phyloP scores from a whole-genome alignment of 2,329 filamentous ascomycete species.

The Berkeleyomyces rouxiae region DNA sequence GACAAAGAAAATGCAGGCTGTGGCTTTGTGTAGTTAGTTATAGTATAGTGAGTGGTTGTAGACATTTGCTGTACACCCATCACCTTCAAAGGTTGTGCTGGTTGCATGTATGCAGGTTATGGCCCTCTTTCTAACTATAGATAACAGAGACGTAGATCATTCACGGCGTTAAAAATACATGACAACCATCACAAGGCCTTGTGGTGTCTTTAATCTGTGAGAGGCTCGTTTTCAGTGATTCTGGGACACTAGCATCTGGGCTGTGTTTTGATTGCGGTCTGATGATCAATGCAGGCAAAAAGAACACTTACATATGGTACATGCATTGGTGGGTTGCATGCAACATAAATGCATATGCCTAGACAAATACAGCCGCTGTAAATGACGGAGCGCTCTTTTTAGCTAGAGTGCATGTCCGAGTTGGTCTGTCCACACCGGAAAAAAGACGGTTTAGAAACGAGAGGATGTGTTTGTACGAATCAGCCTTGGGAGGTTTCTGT shows the following conservation, averaged over 20 bases:
- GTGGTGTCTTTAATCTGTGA: background rate
- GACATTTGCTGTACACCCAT: too few species aligned
- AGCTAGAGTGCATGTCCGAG: background rate
- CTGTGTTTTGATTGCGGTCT: background rate
- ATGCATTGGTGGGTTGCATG: background rate
- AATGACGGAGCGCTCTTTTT: background rate
- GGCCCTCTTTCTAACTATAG: too few species aligned
- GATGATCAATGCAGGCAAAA: background rate
- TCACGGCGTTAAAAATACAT: background rate
- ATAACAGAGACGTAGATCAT: background rate
- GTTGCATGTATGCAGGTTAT: too few species aligned
- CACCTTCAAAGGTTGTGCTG: too few species aligned
- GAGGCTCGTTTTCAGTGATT: background rate
- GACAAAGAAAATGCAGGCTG: too few species aligned
- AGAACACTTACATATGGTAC: background rate
- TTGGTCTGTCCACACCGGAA: background rate
- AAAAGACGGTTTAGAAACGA: background rate
- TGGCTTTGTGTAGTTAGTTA: too few species aligned
- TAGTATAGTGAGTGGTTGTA: too few species aligned
- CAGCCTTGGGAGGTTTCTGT: background rate
- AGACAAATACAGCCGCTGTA: background rate
- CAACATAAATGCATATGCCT: too few species aligned
- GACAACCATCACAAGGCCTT: background rate
- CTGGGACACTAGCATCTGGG: background rate
- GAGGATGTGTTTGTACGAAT: background rate